Conservation (phyloP, 129 eudicot species). For the Tagetes erecta region DNA sequence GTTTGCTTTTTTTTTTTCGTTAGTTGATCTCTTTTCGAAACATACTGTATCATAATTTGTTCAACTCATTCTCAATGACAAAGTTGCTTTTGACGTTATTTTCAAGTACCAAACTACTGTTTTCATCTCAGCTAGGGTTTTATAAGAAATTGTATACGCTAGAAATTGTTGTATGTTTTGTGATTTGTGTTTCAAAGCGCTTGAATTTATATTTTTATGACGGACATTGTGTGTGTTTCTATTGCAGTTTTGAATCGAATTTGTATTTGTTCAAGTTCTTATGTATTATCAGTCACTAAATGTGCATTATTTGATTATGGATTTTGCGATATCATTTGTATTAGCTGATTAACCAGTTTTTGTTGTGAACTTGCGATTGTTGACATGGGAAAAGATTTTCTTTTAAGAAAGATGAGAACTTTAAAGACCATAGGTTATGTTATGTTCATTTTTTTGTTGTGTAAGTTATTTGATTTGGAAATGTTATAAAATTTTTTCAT, state of each 20-base stretch:
- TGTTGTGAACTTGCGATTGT: background rate
- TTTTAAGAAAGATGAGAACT: background rate
- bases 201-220: background rate
- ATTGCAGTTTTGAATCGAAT: background rate
- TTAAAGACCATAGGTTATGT: background rate
- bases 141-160: background rate
- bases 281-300: background rate
- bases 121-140: background rate
- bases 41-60: background rate
- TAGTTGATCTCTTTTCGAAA: background rate
- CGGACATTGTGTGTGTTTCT: background rate
- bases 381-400: background rate
- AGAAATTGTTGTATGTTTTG: background rate
- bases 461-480: background rate
- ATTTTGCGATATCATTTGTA: background rate
- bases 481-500: background rate
- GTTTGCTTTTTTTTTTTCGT: slow-evolving; percentile 8
- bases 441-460: background rate
- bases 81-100: background rate
- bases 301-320: background rate
- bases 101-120: background rate
- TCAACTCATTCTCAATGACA: background rate
- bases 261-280: background rate
- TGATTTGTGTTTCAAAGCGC: background rate
- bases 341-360: background rate